Conservation (phyloP, 768 basidiomycete species). For the Tricholoma matsutake region DNA sequence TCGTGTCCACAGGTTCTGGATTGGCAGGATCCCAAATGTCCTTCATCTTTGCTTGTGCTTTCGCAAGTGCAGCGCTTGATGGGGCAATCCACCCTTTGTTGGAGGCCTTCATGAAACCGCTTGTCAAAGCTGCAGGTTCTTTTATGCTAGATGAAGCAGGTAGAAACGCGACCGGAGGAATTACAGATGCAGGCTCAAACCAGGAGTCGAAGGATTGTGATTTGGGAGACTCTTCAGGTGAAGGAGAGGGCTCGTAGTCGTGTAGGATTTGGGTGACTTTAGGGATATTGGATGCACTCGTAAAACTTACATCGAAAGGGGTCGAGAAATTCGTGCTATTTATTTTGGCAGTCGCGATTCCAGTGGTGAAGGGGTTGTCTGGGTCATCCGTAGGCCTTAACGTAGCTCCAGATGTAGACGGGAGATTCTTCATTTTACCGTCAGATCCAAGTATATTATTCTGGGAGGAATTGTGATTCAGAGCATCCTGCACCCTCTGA, state of each 20-base stretch:
- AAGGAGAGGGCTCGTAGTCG: constrained; percentile 32
- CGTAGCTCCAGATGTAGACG: not conserved
- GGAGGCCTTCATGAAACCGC: constrained; percentile 31
- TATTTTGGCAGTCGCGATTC: not conserved
- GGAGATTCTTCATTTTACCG: not conserved
- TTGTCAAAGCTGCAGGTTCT: constrained; percentile 3
- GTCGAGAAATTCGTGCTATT: constrained; percentile 6
- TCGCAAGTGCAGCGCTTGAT: constrained; percentile 50
- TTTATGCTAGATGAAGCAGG: constrained; percentile 23
- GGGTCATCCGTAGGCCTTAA: constrained; percentile 31
- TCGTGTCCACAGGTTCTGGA: constrained; percentile 5
- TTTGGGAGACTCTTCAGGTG: constrained; percentile 37
- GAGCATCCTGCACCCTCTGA: constrained; percentile 3
- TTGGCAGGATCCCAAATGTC: constrained; percentile 45
- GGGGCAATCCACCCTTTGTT: constrained; percentile 44
- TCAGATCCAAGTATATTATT: not conserved
- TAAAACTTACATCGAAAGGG: constrained; percentile 20
- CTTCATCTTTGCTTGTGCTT: constrained; percentile 50
- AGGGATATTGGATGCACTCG: constrained; percentile 25
- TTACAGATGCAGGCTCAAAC: constrained; percentile 40
- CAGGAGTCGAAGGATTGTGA: constrained; percentile 45
- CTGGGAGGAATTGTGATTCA: not conserved
- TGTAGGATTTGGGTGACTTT: constrained; percentile 7
- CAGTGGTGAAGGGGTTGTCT: constrained; percentile 40
- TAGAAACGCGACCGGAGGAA: constrained; percentile 34